These are phyloP conservation scores for Wickerhamiella brachini DNA, from an alignment of 805 yeast species.

Conservation along the genomic window DNA sequence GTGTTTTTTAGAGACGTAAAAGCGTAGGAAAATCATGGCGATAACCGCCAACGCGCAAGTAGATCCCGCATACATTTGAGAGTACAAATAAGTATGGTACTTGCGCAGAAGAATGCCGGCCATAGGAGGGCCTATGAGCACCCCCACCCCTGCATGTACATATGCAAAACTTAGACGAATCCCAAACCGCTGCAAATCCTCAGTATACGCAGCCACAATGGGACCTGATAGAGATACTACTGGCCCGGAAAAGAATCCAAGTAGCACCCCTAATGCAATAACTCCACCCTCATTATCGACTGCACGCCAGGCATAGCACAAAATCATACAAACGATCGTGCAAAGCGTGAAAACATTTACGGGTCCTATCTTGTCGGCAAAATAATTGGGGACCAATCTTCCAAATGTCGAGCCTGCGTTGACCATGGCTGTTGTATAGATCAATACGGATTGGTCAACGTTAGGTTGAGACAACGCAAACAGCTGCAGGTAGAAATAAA, in stretches of 20 bases:
- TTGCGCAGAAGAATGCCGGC: slow-evolving; percentile 14
- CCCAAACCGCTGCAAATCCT: slow-evolving; percentile 19
- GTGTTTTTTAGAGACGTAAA: background rate
- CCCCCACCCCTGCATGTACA: slow-evolving; percentile 38
- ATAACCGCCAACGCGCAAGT: background rate
- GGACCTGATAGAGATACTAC: slow-evolving; percentile 24
- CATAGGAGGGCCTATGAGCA: slow-evolving; percentile 18
- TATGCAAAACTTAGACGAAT: slow-evolving; percentile 48
- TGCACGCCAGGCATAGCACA: slow-evolving; percentile 26
- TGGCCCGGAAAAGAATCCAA: slow-evolving; percentile 24
- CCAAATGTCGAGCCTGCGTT: slow-evolving; percentile 34
- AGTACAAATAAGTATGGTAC: slow-evolving; percentile 1
- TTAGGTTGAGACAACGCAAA: slow-evolving; percentile 19
- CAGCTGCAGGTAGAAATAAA: slow-evolving; percentile 23
- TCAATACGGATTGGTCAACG: slow-evolving; percentile 10
- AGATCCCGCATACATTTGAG: background rate
- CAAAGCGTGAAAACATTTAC: slow-evolving; percentile 27
- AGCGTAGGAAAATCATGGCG: background rate
- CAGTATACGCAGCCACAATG: slow-evolving; percentile 20
- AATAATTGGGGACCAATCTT: slow-evolving; percentile 34
- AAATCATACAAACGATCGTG: slow-evolving; percentile 19
- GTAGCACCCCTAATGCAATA: slow-evolving; percentile 20
- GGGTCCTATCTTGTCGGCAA: slow-evolving; percentile 37
- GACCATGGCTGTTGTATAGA: slow-evolving; percentile 23
- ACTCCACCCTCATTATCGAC: slow-evolving; percentile 22